Base-by-base conservation (phyloP, 257 asterid species). In the Lycium barbarum region DNA sequence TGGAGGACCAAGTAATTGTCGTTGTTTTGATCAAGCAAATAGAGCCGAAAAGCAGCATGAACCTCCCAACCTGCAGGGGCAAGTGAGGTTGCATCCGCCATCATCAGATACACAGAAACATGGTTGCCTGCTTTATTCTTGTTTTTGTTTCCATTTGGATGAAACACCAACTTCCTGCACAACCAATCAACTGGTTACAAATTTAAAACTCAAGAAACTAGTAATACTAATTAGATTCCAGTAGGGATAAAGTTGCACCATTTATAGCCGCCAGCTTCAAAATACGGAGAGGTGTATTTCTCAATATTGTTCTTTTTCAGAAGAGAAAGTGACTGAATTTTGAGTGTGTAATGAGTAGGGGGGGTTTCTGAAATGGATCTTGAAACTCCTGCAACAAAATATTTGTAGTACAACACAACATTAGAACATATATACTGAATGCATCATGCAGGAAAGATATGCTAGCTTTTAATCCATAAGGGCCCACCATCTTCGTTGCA, bases 261-360 rank as follows among this genome's bases (percentile, higher is more conserved):
- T 84, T 88, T 92, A 88, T 92, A 92, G 86, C 97, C 95, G 79
- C 92, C 98, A 2, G 95, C 97, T 83, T 93, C 87, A 54, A 94
- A 93, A 38, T 82, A 88, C 26, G 68, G 33, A 6, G 90, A 86
- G 10, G 14, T 53, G 91, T 91, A 94, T 43, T 71, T 89, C 17
- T 91, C 92, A 58, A 93, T 87, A 72, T 88, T 89, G 81, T 88
- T 89, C 79, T 90, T 89, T 15, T 81, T 61, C 5, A 93, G 90
- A 58, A 88, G 88, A 5, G 98, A 92, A 61, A 93, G 87, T 11
- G 84, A 81, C 54, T 91, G 88, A 49, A 94, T 85, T 81, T 86
- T 91, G 83, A 91, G 82, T 0, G 68, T 38, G 85, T 86, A 91
- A 84, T 92, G 94, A 85, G 68, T 86, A 3, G 98, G 98, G 13